Base-by-base conservation (phyloP, 345 rosid species). In the Moricandia moricandioides region DNA sequence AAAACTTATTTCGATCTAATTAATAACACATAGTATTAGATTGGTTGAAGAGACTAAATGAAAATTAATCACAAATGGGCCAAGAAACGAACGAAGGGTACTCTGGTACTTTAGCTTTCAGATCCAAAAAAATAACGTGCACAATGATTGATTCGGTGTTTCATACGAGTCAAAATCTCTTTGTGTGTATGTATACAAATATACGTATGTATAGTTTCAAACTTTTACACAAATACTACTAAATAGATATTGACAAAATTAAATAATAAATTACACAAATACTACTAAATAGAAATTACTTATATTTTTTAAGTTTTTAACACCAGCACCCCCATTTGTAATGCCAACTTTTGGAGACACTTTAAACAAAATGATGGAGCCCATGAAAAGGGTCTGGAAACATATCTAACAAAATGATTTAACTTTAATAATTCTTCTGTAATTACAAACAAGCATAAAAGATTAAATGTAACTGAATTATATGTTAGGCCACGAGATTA, bases 351-450 rank as follows among this genome's bases (percentile, higher is more conserved):
- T 21, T 21, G 24, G 24, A 21, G 24, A 21, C 24, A 21, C 24
- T 21, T 21, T 21, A 21, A 21, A 21, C 24, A 21, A 21, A 21
- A 21, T 21, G 24, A 21, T 21, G 24, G 24, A 21, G 65, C 78
- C 78, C 73, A 11, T 65, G 73, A 78, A 72, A 78, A 78, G 72
- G 37, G 68, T 1, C 73, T 65, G 51, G 58, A 13, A 66, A 65
- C 62, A 54, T 72, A 72, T 72, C 52, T 60, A 72, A 72, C 13
- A 52, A 67, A 21, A 61, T 26, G 14, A 67, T 67, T 60, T 72
- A 39, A 40, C 51, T 37, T 40, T 72, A 52, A 13, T 52, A 65
- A 63, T 49, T 49, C 55, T 16, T 49, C 56, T 16, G 9, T 49
- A 49, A 16, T 16, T 47, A 47, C 52, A 47, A 6, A n/a, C 52